phyloP scores from a whole-genome alignment of 148 eudicot genomes.

The Camellia sinensis region DNA sequence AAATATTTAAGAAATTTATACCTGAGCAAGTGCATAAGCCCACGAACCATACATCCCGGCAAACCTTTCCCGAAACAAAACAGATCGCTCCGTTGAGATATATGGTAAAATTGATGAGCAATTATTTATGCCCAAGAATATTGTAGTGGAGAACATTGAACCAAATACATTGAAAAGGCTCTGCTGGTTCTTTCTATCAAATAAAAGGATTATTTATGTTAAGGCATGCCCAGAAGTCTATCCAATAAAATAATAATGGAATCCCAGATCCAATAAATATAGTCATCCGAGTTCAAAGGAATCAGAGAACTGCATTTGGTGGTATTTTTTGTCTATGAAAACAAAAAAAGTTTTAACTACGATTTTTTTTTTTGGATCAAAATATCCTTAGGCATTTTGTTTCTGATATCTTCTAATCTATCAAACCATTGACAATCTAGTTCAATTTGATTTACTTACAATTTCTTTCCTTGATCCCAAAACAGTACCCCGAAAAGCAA shows the following conservation, averaged over 20 bases:
- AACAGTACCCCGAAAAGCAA: slow-evolving; percentile 56
- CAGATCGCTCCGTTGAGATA: slow-evolving; percentile 56
- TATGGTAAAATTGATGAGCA: slow-evolving; percentile 44
- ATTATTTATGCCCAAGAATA: slow-evolving; percentile 65
- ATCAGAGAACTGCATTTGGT: not conserved
- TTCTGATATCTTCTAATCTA: not conserved
- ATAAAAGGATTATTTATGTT: not conserved
- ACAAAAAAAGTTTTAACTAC: not conserved
- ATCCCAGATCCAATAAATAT: not conserved
- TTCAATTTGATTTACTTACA: slow-evolving; percentile 43
- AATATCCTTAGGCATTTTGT: not conserved
- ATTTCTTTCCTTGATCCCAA: slow-evolving; percentile 63
- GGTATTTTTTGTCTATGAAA: not conserved
- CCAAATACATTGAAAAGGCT: slow-evolving; percentile 56
- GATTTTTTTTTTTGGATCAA: not conserved
- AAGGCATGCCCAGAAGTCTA: not conserved
- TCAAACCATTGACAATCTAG: not conserved
- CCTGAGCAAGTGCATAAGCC: slow-evolving; percentile 90
- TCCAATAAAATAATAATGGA: not conserved
- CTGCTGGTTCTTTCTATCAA: slow-evolving; percentile 66
- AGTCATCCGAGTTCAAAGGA: not conserved
- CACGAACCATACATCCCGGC: slow-evolving; percentile 82
- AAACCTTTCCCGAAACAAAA: slow-evolving; percentile 75
- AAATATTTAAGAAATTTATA: slow-evolving; percentile 13
- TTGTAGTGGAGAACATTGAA: slow-evolving; percentile 44